Conservation (phyloP, 106 monocot species). For the Apostasia ramifera region DNA sequence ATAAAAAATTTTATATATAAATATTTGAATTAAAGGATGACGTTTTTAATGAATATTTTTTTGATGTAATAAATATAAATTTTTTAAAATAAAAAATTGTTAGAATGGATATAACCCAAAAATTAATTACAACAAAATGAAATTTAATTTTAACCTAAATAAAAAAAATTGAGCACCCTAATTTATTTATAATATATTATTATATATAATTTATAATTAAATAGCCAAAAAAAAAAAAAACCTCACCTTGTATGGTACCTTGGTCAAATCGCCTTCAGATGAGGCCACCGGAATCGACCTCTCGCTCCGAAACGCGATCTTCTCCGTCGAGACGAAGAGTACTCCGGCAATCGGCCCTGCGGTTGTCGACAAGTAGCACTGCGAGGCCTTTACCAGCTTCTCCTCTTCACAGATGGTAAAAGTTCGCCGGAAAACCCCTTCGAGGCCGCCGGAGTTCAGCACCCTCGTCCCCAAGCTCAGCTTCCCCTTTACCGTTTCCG, state of each 20-base stretch:
- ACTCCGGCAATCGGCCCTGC: slow-evolving; percentile 34
- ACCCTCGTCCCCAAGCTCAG: slow-evolving; percentile 28
- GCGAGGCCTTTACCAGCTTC: slow-evolving; percentile 26
- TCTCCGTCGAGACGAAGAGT: slow-evolving; percentile 35
- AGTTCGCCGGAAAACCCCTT: slow-evolving; percentile 19
- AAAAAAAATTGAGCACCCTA: too few species aligned
- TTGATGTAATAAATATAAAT: too few species aligned
- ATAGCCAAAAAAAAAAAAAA: too few species aligned
- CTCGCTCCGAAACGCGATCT: slow-evolving; percentile 30
- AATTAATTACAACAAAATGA: too few species aligned
- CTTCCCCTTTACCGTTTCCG: slow-evolving; percentile 34
- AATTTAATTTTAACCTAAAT: too few species aligned
- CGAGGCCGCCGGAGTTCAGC: slow-evolving; percentile 19
- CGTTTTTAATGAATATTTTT: too few species aligned
- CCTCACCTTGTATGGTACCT: slow-evolving; percentile 24
- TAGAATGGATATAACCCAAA: too few species aligned
- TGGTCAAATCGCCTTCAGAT: slow-evolving; percentile 8
- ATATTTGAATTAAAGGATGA: too few species aligned
- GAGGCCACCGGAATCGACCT: slow-evolving; percentile 19
- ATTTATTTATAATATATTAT: too few species aligned
- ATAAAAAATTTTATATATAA: too few species aligned
- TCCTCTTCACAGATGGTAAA: slow-evolving; percentile 21
- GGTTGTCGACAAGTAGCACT: slow-evolving; percentile 35
- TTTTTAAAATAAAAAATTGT: too few species aligned
- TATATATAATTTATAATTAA: too few species aligned